Evolutionary conservation across 2,329 filamentous ascomycete genomes (phyloP).

Genomic region (Sclerotinia spermophila): DNA sequence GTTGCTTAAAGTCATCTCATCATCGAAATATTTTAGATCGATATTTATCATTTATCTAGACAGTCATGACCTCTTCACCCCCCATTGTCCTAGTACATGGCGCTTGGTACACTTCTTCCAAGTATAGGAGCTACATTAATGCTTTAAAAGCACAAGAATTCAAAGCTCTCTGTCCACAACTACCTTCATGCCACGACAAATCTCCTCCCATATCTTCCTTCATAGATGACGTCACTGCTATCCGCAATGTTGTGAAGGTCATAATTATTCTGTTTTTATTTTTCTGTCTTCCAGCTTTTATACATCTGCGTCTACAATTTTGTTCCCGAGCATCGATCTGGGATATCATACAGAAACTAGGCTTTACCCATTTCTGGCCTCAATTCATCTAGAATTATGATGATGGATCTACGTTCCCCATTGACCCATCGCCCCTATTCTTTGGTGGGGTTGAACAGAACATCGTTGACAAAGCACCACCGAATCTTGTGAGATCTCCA

Average conservation of each 20-base stretch:
- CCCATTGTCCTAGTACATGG: background rate
- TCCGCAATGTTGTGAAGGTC: background rate
- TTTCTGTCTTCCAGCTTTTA: background rate
- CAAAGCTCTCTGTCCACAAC: background rate
- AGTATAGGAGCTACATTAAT: background rate
- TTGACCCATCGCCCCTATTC: background rate
- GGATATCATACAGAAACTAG: background rate
- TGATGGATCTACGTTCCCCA: background rate
- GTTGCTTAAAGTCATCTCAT: background rate
- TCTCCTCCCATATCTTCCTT: background rate
- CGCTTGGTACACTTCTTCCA: background rate
- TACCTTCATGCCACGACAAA: background rate
- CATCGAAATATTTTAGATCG: background rate
- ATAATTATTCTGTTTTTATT: too few species aligned
- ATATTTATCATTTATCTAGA: background rate
- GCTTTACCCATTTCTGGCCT: background rate
- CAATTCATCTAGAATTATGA: background rate
- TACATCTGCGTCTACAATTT: background rate
- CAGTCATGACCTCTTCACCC: background rate
- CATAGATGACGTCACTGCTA: background rate
- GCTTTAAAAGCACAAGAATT: background rate
- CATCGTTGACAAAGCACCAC: background rate
- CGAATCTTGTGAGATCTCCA: background rate
- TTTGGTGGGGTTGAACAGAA: background rate
- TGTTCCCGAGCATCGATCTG: background rate